Conservation (phyloP, 768 basidiomycete genomes). For the Dioszegia hungarica region DNA sequence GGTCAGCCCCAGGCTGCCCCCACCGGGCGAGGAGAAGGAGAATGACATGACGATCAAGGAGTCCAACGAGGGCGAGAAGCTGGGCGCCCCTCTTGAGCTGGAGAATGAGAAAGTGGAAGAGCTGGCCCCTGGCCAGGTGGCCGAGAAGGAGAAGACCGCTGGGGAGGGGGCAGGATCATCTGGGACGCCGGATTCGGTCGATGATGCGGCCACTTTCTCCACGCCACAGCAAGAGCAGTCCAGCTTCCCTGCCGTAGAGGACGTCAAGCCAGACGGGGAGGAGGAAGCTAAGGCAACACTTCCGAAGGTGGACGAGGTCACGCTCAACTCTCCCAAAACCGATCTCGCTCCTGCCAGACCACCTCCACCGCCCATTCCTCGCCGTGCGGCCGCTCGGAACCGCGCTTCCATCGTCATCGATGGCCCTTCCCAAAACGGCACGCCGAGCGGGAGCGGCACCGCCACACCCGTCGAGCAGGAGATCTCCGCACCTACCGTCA, state of each 20-base stretch:
- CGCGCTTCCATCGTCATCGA: conserved; percentile 4
- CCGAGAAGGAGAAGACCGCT: neutral
- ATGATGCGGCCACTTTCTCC: neutral
- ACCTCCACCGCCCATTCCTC: conserved; percentile 28
- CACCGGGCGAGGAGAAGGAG: conserved; percentile 15
- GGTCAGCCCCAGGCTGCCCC: conserved; percentile 16
- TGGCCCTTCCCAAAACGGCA: neutral
- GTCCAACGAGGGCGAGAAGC: neutral
- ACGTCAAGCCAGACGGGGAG: neutral
- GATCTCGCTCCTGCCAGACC: neutral
- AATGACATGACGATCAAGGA: neutral
- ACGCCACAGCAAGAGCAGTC: neutral
- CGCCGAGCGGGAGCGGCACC: neutral
- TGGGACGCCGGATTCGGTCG: neutral
- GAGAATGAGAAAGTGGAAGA: neutral
- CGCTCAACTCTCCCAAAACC: neutral
- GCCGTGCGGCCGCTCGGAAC: conserved; percentile 24
- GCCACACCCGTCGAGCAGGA: conserved; percentile 3
- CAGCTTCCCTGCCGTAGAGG: neutral
- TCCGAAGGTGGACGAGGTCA: neutral
- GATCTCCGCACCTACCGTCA: neutral
- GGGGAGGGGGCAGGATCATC: neutral
- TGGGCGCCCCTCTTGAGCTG: conserved; percentile 10
- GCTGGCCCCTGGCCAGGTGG: neutral
- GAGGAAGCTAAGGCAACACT: neutral